Conservation (phyloP, 2,329 filamentous ascomycete genomes). For the Diplodia corticola region DNA sequence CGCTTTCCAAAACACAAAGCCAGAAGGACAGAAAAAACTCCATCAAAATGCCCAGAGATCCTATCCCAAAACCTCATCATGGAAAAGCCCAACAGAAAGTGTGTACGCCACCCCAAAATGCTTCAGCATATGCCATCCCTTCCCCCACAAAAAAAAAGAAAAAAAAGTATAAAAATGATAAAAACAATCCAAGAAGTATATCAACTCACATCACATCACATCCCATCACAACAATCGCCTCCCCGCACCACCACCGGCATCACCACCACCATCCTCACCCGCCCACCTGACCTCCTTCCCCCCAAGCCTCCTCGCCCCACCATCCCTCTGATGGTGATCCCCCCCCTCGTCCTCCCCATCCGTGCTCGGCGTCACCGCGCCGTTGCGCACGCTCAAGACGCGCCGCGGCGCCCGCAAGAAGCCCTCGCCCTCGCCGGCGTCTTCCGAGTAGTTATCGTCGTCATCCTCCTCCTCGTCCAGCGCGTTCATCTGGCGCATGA, state of each 20-base stretch:
- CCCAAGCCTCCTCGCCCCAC: neutral
- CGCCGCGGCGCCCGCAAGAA: neutral
- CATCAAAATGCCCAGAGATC: neutral
- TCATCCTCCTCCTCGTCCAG: constrained; percentile 14
- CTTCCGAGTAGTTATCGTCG: too few species aligned
- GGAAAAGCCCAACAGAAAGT: neutral
- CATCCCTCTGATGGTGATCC: neutral
- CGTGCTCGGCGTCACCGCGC: constrained; percentile 9
- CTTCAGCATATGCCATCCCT: neutral
- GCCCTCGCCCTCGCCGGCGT: neutral
- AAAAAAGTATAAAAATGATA: neutral
- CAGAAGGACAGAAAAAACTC: neutral
- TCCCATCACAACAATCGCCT: neutral
- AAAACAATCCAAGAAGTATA: neutral
- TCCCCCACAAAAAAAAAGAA: neutral
- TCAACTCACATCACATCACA: neutral
- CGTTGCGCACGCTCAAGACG: constrained; percentile 12
- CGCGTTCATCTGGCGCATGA: constrained; percentile 12
- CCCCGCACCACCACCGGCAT: neutral
- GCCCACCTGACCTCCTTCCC: neutral
- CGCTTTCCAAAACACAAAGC: neutral
- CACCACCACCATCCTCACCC: too few species aligned
- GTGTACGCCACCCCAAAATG: neutral
- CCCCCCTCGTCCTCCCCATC: neutral
- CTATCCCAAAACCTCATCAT: neutral